Evolutionary conservation across 108 stramenopile species (phyloP).

Genomic region (Cyclotella choctawhatcheeana): DNA sequence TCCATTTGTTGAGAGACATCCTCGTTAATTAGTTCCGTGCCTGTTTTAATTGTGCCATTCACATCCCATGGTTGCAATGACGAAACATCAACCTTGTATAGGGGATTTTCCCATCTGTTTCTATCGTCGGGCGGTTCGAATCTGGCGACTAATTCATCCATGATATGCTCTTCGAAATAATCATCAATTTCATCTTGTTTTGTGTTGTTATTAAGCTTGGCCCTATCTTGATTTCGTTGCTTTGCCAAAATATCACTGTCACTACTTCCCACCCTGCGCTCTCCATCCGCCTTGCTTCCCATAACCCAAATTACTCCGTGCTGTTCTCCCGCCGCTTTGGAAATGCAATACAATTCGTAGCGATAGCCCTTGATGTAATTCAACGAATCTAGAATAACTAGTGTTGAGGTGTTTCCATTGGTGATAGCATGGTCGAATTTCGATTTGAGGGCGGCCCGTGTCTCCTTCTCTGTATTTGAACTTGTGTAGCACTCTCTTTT

Average conservation of each 20-base stretch:
- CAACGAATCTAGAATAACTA: conserved; percentile 87
- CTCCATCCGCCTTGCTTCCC: conserved; percentile 5
- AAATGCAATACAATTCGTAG: conserved; percentile 88
- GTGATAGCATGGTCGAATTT: conserved; percentile 70
- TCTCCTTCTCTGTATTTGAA: conserved; percentile 75
- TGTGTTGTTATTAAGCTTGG: background rate
- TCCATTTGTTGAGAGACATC: background rate
- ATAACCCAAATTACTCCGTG: conserved; percentile 88
- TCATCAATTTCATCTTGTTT: conserved; percentile 26
- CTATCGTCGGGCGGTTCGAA: conserved; percentile 88
- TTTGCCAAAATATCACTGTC: conserved; percentile 36
- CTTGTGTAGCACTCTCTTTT: conserved; percentile 69
- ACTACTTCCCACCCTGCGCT: conserved; percentile 24
- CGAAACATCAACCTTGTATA: conserved; percentile 73
- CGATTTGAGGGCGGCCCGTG: conserved; percentile 79
- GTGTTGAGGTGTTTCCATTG: conserved; percentile 29
- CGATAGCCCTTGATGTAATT: conserved; percentile 94
- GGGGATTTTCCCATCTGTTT: conserved; percentile 91
- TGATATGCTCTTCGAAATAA: conserved; percentile 54
- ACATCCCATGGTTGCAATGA: conserved; percentile 37
- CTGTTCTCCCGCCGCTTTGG: conserved; percentile 73
- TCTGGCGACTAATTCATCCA: conserved; percentile 76
- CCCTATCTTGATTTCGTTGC: conserved; percentile 60
- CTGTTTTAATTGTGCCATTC: conserved; percentile 12
- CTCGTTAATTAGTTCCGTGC: background rate